A percentile compares a stretch with the other conserved stretches of the same genome.
Evolutionary conservation across 208 protist species (phyloP).

Genomic region (Crithidia acanthocephali): DNA sequence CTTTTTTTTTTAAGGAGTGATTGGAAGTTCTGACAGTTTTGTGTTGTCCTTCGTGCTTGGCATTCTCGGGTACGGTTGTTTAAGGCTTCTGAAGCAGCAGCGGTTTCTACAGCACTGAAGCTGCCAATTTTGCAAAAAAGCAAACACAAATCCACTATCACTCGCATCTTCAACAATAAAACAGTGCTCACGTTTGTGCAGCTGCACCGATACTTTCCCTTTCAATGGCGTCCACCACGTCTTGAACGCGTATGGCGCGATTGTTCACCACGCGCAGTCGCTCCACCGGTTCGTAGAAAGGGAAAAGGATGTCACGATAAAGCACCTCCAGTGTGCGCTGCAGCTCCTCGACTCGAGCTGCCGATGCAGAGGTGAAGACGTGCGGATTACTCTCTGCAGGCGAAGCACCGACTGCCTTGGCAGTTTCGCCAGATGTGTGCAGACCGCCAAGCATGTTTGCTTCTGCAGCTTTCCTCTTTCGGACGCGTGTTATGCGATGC

Average conservation of each 20-base stretch:
- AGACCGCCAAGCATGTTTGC: background rate
- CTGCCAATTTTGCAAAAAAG: too few species aligned
- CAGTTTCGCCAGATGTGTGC: background rate
- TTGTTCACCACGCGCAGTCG: constrained; percentile 72
- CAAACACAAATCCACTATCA: too few species aligned
- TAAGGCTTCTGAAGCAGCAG: too few species aligned
- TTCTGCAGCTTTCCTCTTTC: background rate
- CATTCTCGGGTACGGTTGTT: too few species aligned
- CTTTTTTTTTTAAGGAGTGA: too few species aligned
- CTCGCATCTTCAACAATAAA: background rate
- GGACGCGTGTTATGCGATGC: background rate
- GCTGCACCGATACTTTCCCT: constrained; percentile 6
- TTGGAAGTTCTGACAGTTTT: too few species aligned
- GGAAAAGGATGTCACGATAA: constrained; percentile 72
- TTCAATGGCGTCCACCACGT: constrained; percentile 58
- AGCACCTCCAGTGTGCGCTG: constrained; percentile 69
- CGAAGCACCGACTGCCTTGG: background rate
- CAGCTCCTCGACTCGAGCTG: constrained; percentile 54
- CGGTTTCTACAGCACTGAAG: too few species aligned
- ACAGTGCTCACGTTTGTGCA: background rate
- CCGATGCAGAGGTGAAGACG: constrained; percentile 37
- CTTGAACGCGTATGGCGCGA: constrained; percentile 64
- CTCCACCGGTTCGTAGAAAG: constrained; percentile 82
- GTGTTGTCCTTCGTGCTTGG: too few species aligned
- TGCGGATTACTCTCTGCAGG: background rate